Evolutionary conservation across 2,329 filamentous ascomycete genomes (phyloP), one percentile per base, ranked within the genome.

Genomic region (Pseudogymnoascus sp.): DNA sequence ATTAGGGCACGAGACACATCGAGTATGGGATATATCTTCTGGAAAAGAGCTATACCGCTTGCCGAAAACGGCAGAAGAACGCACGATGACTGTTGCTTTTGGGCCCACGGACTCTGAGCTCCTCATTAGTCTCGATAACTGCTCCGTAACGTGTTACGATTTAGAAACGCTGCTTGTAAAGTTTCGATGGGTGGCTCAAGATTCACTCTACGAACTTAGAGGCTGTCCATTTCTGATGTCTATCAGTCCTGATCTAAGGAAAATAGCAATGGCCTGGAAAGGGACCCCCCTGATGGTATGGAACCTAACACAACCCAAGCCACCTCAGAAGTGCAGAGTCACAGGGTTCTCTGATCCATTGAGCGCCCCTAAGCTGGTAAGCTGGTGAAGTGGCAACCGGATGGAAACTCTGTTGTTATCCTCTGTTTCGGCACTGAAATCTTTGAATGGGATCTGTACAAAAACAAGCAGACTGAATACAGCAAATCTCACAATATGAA

Each of bases 401-500:
- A 50, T 28, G 44, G 44, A 16, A 50, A 50, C 14, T 50, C 44
- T 1, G 4, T 50, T 16, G 5, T 50, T 28, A 50, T 50, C 12
- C 44, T 50, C 14, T 50, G 44, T 10, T 10, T 28, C 21, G 44
- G 44, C 1, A 50, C 23, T n/a, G 23, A 50, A 16, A 50, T 50
- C 8, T 25, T 50, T 50, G 44, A 50, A 16, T 50, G 44, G 44
- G 12, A 50, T 2, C 14, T 50, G 4, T 50, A 50, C 23, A 10
- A 50, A 1, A 23, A 50, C 5, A 23, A 28, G 10, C 23, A 50
- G 28, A 50, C 7, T 4, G 3, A 71, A 47, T 56, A 63, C 42
- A 64, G 66, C 12, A 66, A 65, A 66, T 63, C 67, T 63, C 61
- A 64, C 40, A 35, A 69, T 38, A 63, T 69, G 16, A 63, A 65